phyloP scores from a whole-genome alignment of 495 filamentous ascomycete genomes.

The Cladorrhinum samala region DNA sequence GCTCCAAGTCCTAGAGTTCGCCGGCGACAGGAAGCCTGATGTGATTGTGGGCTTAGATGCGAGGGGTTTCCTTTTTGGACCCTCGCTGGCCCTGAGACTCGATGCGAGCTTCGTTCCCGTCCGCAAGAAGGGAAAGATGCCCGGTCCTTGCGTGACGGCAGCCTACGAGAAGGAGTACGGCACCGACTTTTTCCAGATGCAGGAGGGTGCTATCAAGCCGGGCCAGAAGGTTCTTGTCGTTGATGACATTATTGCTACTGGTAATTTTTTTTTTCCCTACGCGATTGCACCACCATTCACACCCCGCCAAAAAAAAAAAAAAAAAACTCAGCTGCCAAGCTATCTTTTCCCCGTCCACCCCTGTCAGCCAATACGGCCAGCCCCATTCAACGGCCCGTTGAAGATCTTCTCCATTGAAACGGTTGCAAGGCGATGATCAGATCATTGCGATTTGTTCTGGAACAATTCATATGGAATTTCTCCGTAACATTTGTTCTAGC shows the following conservation, averaged over 20 bases:
- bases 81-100: slow-evolving; percentile 76
- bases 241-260: slow-evolving; percentile 97
- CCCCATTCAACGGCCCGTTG: background rate
- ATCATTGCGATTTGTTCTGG: too few species aligned
- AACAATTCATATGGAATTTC: too few species aligned
- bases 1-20: slow-evolving; percentile 61
- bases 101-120: slow-evolving; percentile 90
- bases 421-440: background rate
- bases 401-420: background rate
- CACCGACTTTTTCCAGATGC: slow-evolving; percentile 93
- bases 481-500: too few species aligned
- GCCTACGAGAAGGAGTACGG: slow-evolving; percentile 95
- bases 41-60: slow-evolving; percentile 91
- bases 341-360: slow-evolving; percentile 4
- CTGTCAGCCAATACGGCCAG: background rate
- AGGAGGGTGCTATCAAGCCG: slow-evolving; percentile 71
- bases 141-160: slow-evolving; percentile 77
- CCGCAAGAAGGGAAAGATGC: slow-evolving; percentile 93
- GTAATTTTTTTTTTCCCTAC: slow-evolving; percentile 45
- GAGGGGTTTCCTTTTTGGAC: slow-evolving; percentile 92
- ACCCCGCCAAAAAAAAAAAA: background rate
- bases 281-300: slow-evolving; percentile 14
- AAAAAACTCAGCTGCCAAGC: slow-evolving; percentile 1
- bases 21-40: slow-evolving; percentile 57
- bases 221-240: slow-evolving; percentile 89